A percentile compares a stretch with the other conserved stretches of the same genome.
Evolutionary conservation across 768 basidiomycete species (phyloP).

Genomic region (Pleurotus ostreatus): DNA sequence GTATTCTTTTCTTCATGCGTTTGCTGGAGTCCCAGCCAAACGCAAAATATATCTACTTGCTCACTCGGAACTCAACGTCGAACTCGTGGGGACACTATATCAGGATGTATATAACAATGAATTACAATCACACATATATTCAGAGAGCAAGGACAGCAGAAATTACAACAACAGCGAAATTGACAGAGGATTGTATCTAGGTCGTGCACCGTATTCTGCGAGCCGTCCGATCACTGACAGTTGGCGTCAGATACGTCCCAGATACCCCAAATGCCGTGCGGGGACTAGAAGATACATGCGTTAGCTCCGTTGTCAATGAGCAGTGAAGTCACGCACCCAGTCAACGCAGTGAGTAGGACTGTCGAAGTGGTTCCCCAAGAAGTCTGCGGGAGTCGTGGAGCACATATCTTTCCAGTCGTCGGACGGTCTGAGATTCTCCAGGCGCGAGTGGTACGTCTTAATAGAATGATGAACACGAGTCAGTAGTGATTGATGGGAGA

Average conservation of each 20-base stretch:
- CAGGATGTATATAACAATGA: too few species aligned
- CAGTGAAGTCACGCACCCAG: background rate
- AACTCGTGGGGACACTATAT: too few species aligned
- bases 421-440: background rate
- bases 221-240: too few species aligned
- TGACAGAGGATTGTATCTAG: too few species aligned
- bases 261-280: background rate
- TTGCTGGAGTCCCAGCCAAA: too few species aligned
- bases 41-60: too few species aligned
- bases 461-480: background rate
- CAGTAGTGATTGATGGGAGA: background rate
- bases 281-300: background rate
- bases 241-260: background rate
- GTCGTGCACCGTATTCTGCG: too few species aligned
- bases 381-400: background rate
- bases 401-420: conserved; percentile 1
- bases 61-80: too few species aligned
- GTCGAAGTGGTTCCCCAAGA: background rate
- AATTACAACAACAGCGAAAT: too few species aligned
- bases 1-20: too few species aligned
- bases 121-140: too few species aligned
- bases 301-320: background rate
- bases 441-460: background rate
- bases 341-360: background rate
- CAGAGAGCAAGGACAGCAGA: too few species aligned